Evolutionary conservation across 1,284 basidiomycete genomes (phyloP).

Genomic region (Ganoderma sinense): DNA sequence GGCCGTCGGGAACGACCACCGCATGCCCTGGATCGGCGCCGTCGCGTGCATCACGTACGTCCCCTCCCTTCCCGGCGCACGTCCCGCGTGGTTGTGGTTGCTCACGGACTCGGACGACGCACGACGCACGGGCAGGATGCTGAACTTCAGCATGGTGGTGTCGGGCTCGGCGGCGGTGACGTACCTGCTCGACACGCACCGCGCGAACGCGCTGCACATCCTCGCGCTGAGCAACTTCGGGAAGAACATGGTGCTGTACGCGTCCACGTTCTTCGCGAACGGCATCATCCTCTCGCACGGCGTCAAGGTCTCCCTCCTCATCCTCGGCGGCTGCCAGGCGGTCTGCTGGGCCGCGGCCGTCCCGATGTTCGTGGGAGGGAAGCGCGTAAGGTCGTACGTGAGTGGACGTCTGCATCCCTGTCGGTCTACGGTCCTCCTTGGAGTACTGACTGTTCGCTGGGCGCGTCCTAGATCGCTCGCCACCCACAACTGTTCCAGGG

Average conservation of each 20-base stretch:
- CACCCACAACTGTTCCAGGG: conserved; percentile 23
- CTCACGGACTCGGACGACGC: neutral
- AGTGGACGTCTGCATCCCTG: conserved; percentile 28
- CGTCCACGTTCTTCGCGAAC: conserved; percentile 54
- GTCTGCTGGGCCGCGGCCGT: conserved; percentile 48
- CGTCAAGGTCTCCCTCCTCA: conserved; percentile 48
- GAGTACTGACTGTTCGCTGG: neutral
- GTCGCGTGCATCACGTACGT: conserved; percentile 49
- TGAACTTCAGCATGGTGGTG: conserved; percentile 51
- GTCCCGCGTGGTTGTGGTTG: no score
- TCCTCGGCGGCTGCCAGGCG: conserved; percentile 48
- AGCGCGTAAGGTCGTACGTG: conserved; percentile 50
- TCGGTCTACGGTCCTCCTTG: no score
- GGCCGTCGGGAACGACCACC: conserved; percentile 51
- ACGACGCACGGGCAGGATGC: conserved; percentile 26
- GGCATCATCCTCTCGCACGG: conserved; percentile 48
- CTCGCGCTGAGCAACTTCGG: conserved; percentile 51
- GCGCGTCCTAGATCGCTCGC: conserved; percentile 17
- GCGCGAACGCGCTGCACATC: conserved; percentile 48
- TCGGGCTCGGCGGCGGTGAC: conserved; percentile 50
- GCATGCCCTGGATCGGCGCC: conserved; percentile 54
- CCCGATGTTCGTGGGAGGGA: conserved; percentile 52
- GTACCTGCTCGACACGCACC: conserved; percentile 53
- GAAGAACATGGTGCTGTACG: conserved; percentile 54
- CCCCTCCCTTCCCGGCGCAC: neutral